Base-by-base conservation (phyloP, 2,329 filamentous ascomycete genomes). In the Neopestalotiopsis rosae region DNA sequence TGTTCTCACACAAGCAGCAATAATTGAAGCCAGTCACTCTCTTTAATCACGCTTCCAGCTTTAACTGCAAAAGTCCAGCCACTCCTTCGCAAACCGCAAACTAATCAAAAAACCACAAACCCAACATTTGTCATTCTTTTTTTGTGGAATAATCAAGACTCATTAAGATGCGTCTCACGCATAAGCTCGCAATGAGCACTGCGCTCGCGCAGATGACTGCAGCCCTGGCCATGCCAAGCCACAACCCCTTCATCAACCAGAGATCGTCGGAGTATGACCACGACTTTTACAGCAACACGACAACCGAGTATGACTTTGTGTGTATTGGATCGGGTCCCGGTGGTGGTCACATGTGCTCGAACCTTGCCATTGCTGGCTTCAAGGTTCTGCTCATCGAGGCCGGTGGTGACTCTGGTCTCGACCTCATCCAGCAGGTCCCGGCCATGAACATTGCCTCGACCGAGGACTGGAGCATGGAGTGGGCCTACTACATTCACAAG, bases 351-450 rank as follows among this genome's bases (percentile, higher is more conserved):
- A 74, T 88, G 12, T 84, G 86, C 24, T 83, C 84, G 40, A 81
- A 85, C 67, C 81, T 89, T 45, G 87, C 86, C 13, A 78, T 84
- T 52, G 85, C 84, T 42, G 86, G 86, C 65, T 82, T 84, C 77
- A 86, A 81, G 71, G 85, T 86, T 14, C 81, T 89, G 32, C 80
- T 89, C 3, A 82, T 89, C 38, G 87, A 89, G 72, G 87, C 86
- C n/a, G 87, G 86, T 61, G 84, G 85, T 69, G 86, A 89, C 72
- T 81, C 85, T 68, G 82, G 81, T 24, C 72, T 76, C 32, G 75
- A 81, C 69, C 80, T 83, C 68, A 80, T 85, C 72, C 79, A 81
- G 24, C 62, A 65, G 62, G 81, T 88, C 4, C 86, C 87, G 24
- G 84, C 82, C 3, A 80, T 85, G 69, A 81, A 83, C 68, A 80